Evolutionary conservation across 352 stramenopile species (phyloP), one percentile per base, ranked within the genome.

Genomic region (Phytophthora sansomeana): DNA sequence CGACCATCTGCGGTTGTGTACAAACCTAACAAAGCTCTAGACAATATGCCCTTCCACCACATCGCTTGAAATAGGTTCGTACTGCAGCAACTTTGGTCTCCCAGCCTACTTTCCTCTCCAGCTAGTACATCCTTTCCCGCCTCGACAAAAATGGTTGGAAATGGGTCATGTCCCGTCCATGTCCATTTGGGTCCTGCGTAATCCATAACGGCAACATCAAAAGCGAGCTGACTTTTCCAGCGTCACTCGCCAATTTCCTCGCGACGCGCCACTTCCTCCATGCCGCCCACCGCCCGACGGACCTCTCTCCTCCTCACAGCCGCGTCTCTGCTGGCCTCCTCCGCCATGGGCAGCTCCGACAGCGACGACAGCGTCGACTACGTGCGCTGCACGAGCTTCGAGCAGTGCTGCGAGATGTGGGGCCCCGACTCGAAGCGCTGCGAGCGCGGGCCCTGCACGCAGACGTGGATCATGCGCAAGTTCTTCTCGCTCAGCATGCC

Each of bases 401-500:
- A 50, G 30, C 70, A 85, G 51, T 85, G 76, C 73, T 85, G 76
- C 58, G 58, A 65, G 21, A 65, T 75, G 54, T 85, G 72, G 62
- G 73, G 70, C 28, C 60, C 61, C 17, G 58, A 76, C 56, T 85
- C 75, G 36, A 69, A 77, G 59, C 75, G 76, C 46, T 85, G 76
- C 42, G 63, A 73, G 39, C 70, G 76, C 39, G 73, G 76, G 0
- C 73, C 76, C 30, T 81, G 73, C 67, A 75, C 73, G 17, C 7
- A 58, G 32, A 67, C 57, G 43, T 72, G 64, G 63, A 62, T 82
- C 63, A 80, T 76, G 58, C 72, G 70, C 60, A 77, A 72, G 58
- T 81, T 85, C 67, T 85, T 85, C 64, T 80, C 69, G 43, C 63
- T 85, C 50, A 82, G 73, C 50, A 69, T 80, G 67, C 76, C 73